A percentile compares a stretch with the other conserved stretches of the same genome.
Conservation (phyloP, 2,329 filamentous ascomycete species). For the Talaromyces amestolkiae region DNA sequence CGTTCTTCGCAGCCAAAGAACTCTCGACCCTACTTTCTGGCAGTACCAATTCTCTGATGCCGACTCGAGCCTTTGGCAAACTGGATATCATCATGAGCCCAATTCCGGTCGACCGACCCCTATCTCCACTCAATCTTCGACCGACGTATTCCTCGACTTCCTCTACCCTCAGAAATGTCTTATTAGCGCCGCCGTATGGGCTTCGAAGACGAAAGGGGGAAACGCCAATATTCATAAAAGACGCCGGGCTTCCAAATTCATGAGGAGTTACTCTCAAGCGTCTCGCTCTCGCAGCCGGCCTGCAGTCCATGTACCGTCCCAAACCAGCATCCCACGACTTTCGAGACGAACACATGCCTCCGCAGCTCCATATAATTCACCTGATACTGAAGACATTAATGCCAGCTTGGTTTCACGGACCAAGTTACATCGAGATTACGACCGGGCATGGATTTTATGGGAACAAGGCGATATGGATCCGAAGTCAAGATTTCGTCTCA, state of each 20-base stretch:
- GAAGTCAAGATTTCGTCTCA: conserved; percentile 29
- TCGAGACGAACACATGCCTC: conserved; percentile 9
- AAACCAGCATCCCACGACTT: not conserved
- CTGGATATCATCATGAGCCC: conserved; percentile 29
- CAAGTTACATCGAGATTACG: conserved; percentile 26
- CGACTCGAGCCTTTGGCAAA: conserved; percentile 36
- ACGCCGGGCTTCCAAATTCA: conserved; percentile 23
- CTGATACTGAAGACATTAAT: not conserved
- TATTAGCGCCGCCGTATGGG: conserved; percentile 24
- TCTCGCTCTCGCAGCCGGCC: not conserved
- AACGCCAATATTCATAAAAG: conserved; percentile 30
- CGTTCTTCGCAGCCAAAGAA: conserved; percentile 36
- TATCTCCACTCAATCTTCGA: conserved; percentile 23
- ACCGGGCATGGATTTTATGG: conserved; percentile 47
- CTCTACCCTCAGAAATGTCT: conserved; percentile 38
- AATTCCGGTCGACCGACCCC: conserved; percentile 19
- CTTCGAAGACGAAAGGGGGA: conserved; percentile 25
- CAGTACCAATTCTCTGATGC: conserved; percentile 31
- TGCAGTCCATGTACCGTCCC: not conserved
- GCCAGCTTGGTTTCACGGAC: not conserved
- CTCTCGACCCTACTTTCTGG: conserved; percentile 39
- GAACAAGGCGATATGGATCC: conserved; percentile 29
- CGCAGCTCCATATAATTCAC: not conserved
- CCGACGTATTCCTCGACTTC: conserved; percentile 37
- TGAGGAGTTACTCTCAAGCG: conserved; percentile 21